Conservation (phyloP, 192 early-diverging fungal species). For the Podila epicladia region DNA sequence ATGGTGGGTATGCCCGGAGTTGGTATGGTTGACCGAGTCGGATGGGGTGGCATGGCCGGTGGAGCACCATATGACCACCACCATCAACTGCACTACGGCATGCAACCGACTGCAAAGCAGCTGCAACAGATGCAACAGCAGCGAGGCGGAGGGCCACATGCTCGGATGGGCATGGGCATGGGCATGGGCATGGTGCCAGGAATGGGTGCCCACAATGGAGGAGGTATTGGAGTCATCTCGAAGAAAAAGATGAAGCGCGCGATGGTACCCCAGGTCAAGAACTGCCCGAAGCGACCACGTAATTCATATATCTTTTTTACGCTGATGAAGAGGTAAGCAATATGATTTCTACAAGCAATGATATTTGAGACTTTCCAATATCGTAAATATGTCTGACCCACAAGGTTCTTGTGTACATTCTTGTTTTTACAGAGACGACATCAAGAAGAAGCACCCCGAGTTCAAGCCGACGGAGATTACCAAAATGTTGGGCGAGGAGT, state of each 20-base stretch:
- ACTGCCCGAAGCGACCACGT: slow-evolving; percentile 52
- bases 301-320: slow-evolving; percentile 55
- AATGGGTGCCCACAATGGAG: not conserved
- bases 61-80: slow-evolving; percentile 21
- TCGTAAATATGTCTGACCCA: not conserved
- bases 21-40: slow-evolving; percentile 12
- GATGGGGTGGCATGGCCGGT: slow-evolving; percentile 8
- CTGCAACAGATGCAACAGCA: not conserved
- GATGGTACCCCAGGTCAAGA: slow-evolving; percentile 30
- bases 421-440: slow-evolving; percentile 37
- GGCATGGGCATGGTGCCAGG: slow-evolving; percentile 19
- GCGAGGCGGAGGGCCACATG: not conserved
- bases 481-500: slow-evolving; percentile 53
- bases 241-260: slow-evolving; percentile 39
- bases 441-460: slow-evolving; percentile 53
- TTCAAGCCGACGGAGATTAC: slow-evolving; percentile 52
- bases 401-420: not conserved
- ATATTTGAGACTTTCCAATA: not conserved
- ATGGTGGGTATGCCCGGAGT: slow-evolving; percentile 39
- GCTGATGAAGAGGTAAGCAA: slow-evolving; percentile 46
- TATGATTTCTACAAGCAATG: not conserved
- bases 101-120: not conserved
- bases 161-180: slow-evolving; percentile 10
- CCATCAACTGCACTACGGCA: not conserved
- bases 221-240: slow-evolving; percentile 15